Conservation (phyloP, 2,329 filamentous ascomycete genomes). For the Calonectria multiphialidica region DNA sequence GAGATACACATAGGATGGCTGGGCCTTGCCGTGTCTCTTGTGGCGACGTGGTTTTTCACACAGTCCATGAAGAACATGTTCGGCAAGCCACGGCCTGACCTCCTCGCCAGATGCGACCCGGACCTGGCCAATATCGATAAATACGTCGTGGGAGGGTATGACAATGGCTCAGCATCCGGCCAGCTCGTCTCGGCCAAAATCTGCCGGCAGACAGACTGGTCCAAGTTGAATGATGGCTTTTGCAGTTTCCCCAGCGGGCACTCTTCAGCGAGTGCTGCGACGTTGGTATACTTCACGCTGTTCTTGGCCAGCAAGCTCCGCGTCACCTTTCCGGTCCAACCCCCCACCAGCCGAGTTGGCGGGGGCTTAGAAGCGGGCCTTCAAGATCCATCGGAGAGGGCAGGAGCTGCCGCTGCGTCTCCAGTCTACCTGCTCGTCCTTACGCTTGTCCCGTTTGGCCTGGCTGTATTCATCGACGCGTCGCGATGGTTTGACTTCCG, state of each 20-base stretch:
- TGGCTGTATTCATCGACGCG: constrained; percentile 82
- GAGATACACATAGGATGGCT: constrained; percentile 90
- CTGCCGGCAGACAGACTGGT: constrained; percentile 74
- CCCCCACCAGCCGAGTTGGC: not conserved
- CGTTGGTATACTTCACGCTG: constrained; percentile 86
- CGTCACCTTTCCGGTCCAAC: constrained; percentile 71
- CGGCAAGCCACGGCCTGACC: constrained; percentile 81
- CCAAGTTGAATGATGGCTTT: constrained; percentile 83
- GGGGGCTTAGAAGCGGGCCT: not conserved
- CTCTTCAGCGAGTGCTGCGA: constrained; percentile 78
- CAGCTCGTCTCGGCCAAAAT: constrained; percentile 81
- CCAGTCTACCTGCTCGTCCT: constrained; percentile 82
- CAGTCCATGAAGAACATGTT: constrained; percentile 86
- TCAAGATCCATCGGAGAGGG: not conserved
- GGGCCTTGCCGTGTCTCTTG: constrained; percentile 81
- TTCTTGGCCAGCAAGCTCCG: constrained; percentile 88
- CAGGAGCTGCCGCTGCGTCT: constrained; percentile 81
- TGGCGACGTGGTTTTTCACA: constrained; percentile 83
- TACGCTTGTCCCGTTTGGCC: constrained; percentile 78
- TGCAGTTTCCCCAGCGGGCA: constrained; percentile 75
- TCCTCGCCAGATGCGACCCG: constrained; percentile 83
- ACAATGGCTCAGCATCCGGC: constrained; percentile 63
- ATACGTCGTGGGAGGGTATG: constrained; percentile 74
- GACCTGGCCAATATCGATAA: constrained; percentile 72
- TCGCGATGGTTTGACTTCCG: constrained; percentile 90